Conservation (phyloP, 768 basidiomycete species). For the Russula sp. region DNA sequence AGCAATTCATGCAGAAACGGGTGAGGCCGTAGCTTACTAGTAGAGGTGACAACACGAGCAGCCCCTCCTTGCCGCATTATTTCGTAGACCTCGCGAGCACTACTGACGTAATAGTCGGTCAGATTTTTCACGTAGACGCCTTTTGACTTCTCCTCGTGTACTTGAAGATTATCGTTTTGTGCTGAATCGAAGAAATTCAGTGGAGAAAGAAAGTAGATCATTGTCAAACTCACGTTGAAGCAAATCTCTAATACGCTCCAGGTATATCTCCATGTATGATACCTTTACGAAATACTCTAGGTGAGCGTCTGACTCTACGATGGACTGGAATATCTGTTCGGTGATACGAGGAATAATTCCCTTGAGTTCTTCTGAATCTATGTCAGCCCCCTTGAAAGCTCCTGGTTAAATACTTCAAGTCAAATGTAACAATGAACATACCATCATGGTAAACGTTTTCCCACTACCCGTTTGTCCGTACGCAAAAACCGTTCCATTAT, state of each 20-base stretch:
- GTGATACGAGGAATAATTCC: conserved; percentile 98
- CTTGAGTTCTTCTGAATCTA: conserved; percentile 88
- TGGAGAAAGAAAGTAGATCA: neutral
- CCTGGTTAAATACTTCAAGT: neutral
- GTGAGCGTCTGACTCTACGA: conserved; percentile 91
- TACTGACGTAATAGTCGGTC: conserved; percentile 97
- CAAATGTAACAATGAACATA: conserved; percentile 35
- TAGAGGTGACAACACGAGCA: conserved; percentile 88
- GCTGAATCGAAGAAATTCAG: conserved; percentile 45
- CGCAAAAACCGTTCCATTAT: conserved; percentile 94
- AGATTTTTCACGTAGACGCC: conserved; percentile 98
- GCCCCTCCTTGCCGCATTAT: conserved; percentile 97
- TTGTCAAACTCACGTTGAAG: conserved; percentile 78
- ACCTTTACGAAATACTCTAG: conserved; percentile 99
- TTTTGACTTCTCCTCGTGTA: conserved; percentile 96
- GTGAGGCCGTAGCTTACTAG: conserved; percentile 57
- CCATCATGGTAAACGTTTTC: conserved; percentile 99
- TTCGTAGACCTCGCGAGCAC: conserved; percentile 93
- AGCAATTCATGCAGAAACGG: conserved; percentile 13
- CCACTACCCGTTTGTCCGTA: conserved; percentile 87
- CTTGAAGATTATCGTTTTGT: conserved; percentile 96
- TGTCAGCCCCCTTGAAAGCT: conserved; percentile 80
- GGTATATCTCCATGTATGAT: conserved; percentile 99
- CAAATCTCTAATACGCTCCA: conserved; percentile 93
- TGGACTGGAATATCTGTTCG: conserved; percentile 98